Conservation (phyloP, 805 yeast genomes). For the Starmerella roubikii region DNA sequence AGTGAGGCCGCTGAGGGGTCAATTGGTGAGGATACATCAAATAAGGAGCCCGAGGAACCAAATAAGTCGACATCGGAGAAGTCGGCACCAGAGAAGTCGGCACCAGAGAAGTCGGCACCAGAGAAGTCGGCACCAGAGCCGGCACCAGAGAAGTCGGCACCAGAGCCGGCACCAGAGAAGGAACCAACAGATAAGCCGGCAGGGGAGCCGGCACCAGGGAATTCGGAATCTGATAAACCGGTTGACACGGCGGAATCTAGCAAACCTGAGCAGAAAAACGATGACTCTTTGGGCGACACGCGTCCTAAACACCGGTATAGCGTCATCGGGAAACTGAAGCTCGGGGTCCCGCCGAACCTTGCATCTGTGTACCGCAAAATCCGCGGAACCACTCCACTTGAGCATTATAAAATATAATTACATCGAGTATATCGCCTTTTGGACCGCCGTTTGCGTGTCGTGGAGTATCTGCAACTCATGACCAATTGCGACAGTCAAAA, state of each 20-base stretch:
- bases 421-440: neutral
- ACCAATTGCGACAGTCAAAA: slow-evolving; percentile 22
- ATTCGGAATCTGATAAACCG: neutral
- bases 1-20: neutral
- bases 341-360: slow-evolving; percentile 16
- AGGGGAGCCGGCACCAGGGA: neutral
- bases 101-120: too few relatives aligned
- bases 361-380: slow-evolving; percentile 11
- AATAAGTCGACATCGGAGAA: neutral
- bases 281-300: neutral
- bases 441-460: slow-evolving; percentile 19
- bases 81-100: too few relatives aligned
- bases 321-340: slow-evolving; percentile 8
- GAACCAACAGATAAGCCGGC: neutral
- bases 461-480: slow-evolving; percentile 23
- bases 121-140: neutral
- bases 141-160: neutral
- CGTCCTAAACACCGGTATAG: slow-evolving; percentile 16
- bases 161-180: neutral
- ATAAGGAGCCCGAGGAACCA: neutral
- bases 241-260: neutral
- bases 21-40: neutral
- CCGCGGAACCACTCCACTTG: neutral
- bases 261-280: neutral
- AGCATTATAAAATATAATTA: neutral